Evolutionary conservation across 306 rosid genomes (phyloP).

Genomic region (Phaseolus lunatus): DNA sequence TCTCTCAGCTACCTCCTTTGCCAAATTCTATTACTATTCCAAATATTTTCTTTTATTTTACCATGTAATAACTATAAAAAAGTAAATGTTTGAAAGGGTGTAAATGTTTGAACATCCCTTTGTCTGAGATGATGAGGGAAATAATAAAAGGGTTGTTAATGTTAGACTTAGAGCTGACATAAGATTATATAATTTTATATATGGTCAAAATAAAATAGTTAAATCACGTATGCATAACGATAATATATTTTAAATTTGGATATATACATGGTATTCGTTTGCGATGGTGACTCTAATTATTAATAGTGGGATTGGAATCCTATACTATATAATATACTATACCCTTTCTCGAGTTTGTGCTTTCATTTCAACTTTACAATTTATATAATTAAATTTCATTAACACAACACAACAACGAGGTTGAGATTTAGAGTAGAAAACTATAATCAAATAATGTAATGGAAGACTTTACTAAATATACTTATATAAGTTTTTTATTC

Average conservation of each 20-base stretch:
- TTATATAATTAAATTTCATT: background rate
- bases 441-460: too few relatives aligned
- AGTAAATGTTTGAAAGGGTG: too few relatives aligned
- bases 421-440: too few relatives aligned
- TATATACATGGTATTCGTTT: background rate
- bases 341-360: background rate
- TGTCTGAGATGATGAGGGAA: background rate
- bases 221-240: background rate
- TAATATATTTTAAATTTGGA: background rate
- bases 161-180: background rate
- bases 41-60: too few relatives aligned
- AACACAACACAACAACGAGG: background rate
- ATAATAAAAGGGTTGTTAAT: background rate
- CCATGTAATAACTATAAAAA: too few relatives aligned
- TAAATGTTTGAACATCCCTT: too few relatives aligned
- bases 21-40: too few relatives aligned
- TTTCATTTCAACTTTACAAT: background rate
- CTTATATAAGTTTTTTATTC: too few relatives aligned
- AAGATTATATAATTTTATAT: background rate
- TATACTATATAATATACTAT: background rate
- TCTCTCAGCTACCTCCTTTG: too few relatives aligned
- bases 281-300: background rate
- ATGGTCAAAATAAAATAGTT: background rate
- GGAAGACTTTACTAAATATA: too few relatives aligned
- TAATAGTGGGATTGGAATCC: background rate